A percentile compares a stretch with the other conserved stretches of the same genome.
Conservation (phyloP, 345 rosid genomes). For the Salix purpurea region DNA sequence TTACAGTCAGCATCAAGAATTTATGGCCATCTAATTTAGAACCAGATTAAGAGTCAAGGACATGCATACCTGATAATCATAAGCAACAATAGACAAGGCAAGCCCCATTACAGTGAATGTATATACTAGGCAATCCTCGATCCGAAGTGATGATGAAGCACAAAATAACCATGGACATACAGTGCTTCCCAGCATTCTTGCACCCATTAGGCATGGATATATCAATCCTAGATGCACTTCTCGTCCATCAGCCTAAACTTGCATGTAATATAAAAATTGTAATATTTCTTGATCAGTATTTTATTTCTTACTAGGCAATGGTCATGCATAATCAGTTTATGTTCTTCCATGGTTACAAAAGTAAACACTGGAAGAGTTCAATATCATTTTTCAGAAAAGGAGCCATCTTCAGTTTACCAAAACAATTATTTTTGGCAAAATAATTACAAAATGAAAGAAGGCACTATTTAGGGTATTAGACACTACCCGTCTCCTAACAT, state of each 20-base stretch:
- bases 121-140: constrained; percentile 73
- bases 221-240: constrained; percentile 80
- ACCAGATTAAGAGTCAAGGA: neutral
- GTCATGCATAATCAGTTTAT: neutral
- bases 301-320: neutral
- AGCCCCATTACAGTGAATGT: constrained; percentile 54
- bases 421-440: neutral
- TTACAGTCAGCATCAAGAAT: constrained; percentile 9
- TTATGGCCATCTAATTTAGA: neutral
- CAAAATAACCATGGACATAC: constrained; percentile 75
- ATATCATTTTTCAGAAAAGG: neutral
- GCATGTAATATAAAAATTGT: neutral
- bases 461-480: neutral
- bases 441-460: neutral
- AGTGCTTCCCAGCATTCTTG: constrained; percentile 96
- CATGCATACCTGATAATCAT: constrained; percentile 82
- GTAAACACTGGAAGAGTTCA: neutral
- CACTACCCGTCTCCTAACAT: neutral
- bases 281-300: neutral
- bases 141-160: constrained; percentile 57
- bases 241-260: constrained; percentile 85
- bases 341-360: neutral
- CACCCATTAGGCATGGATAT: constrained; percentile 73
- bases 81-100: constrained; percentile 66
- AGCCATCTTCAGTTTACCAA: no score